Base-by-base conservation (phyloP, 768 basidiomycete species). In the Favolaschia claudopus region DNA sequence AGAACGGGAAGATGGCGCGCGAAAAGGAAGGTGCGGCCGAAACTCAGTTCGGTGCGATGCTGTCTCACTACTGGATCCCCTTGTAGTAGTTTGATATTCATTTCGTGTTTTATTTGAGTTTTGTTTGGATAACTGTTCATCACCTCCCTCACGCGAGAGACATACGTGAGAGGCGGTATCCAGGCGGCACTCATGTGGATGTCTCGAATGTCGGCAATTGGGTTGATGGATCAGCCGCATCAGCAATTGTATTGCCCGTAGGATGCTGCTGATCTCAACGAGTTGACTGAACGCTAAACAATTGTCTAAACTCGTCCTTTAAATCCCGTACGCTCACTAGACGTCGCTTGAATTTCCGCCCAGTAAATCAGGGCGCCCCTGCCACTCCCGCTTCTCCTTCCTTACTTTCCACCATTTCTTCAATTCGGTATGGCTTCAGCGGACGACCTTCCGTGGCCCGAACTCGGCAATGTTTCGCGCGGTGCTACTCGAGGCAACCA, bases 391-490 rank as follows among this genome's bases (percentile, higher is more conserved):
- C 62, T 29, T 57, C 34, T 32, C 39, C 56, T 52, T 57, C 47
- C 43, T 68, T 51, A 63, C 63, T 70, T 65, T 50, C 57, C 62
- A 65, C 61, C 68, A 70, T 72, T 55, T 55, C 14, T 17, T 42
- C 25, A 10, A 34, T 70, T 66, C 67, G 68, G 70, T 71, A 83
- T 83, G 82, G 76, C 82, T 58, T 74, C 79, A 69, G 74, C 82
- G 63, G 91, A 93, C 78, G 91, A 93, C 80, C 82, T 92, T 52
- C 91, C 91, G 22, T 93, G 91, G 91, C 91, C 91, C 63, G 91
- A 93, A 74, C 81, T 91, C 60, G 91, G 91, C 62, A 93, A 92
- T 68, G 89, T 93, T 64, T 91, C 91, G 53, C 84, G 91, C 55
- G 91, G 91, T 44, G 91, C 91, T 24, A 92, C 91, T 46, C 76